Percentiles rank a stretch among this genome's conserved stretches.
Evolutionary conservation across 2,329 filamentous ascomycete species (phyloP).

Genomic region (Mariannaea elegans): DNA sequence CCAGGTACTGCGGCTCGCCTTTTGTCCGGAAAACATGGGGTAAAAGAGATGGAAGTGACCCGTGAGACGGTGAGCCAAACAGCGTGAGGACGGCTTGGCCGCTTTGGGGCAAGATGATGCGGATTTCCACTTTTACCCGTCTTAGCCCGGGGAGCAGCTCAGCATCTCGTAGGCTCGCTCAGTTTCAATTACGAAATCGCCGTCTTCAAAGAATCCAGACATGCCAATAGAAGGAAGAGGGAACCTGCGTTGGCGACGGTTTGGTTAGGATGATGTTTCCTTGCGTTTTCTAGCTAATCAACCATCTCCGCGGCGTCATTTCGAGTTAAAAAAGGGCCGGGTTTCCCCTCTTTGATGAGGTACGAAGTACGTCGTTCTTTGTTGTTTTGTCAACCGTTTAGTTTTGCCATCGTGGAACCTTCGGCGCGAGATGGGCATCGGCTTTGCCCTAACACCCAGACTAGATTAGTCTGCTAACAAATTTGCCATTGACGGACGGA

Average conservation of each 20-base stretch:
- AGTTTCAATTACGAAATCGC: constrained; percentile 42
- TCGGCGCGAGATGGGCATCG: neutral
- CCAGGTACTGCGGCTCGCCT: neutral
- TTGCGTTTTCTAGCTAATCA: neutral
- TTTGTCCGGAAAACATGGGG: neutral
- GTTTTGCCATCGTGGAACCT: neutral
- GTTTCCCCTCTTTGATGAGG: too few relatives aligned
- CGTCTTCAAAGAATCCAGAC: neutral
- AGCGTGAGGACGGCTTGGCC: neutral
- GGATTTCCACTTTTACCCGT: constrained; percentile 28
- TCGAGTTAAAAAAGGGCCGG: neutral
- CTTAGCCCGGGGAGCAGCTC: constrained; percentile 6
- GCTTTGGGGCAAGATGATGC: neutral
- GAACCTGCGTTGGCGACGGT: neutral
- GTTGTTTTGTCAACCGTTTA: too few relatives aligned
- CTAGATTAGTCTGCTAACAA: constrained; percentile 7
- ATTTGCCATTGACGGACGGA: neutral
- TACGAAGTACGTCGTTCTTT: neutral
- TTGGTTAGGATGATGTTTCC: neutral
- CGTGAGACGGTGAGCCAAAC: neutral
- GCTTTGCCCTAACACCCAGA: constrained; percentile 6
- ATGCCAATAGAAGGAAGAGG: constrained; percentile 33
- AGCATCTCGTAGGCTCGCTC: constrained; percentile 11
- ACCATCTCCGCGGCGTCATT: constrained; percentile 21
- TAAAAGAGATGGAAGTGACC: neutral